These are phyloP conservation scores for Lepiota venenata DNA, from an alignment of 768 basidiomycete species.

Conservation along the genomic window DNA sequence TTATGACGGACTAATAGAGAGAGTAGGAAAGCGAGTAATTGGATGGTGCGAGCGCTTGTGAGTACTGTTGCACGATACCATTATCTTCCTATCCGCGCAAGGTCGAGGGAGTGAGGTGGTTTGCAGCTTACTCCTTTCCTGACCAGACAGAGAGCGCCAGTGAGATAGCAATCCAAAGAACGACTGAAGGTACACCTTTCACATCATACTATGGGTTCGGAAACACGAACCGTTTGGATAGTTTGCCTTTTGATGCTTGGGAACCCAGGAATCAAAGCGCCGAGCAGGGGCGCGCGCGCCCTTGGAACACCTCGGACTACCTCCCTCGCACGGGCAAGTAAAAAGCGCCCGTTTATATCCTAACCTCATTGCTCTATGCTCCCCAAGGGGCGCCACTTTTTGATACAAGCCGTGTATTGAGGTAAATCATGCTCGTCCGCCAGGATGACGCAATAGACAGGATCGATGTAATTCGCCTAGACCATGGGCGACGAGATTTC, in stretches of 20 bases:
- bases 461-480: conserved; percentile 1
- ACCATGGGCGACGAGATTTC: no score
- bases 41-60: conserved; percentile 35
- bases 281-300: no score
- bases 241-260: no score
- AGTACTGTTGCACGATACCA: background rate
- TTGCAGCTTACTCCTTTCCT: no score
- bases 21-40: conserved; percentile 37
- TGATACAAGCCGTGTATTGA: conserved; percentile 32
- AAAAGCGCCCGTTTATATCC: conserved; percentile 8
- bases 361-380: conserved; percentile 25
- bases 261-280: no score
- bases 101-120: no score
- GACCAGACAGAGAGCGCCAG: no score
- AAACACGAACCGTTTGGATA: no score
- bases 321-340: conserved; percentile 2
- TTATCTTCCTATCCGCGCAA: background rate
- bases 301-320: no score
- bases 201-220: no score
- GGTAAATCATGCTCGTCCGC: conserved; percentile 33
- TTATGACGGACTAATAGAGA: conserved; percentile 45
- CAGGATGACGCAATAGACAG: conserved; percentile 32
- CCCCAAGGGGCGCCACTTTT: conserved; percentile 29
- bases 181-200: no score
- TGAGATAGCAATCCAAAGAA: no score